Evolutionary conservation across 75 land plant species (phyloP), one percentile per base, ranked within the genome.

Genomic region (Pinus albicaulis): DNA sequence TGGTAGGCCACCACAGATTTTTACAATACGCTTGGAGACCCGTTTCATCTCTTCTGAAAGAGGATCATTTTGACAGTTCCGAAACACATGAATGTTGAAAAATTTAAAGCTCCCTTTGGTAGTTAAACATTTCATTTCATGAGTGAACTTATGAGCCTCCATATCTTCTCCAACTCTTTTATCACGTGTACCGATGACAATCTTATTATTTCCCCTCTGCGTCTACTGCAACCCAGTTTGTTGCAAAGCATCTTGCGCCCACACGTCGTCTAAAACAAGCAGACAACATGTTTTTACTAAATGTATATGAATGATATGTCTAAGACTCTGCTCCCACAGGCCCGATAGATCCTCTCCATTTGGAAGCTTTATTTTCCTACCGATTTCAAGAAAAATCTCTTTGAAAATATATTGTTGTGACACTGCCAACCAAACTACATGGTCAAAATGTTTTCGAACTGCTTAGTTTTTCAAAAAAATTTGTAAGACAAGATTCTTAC

Each of bases 211-310:
- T 1, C 36, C 70, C 7, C 19, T 17, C 8, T 36, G n/a, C n/a
- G n/a, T 20, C 26, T 7, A 36, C 0, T 7, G 26, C 63, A 25
- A 6, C 3, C 12, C 63, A 61, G 25, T 24, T 1, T 13, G 1
- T 3, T 23, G 2, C 62, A 8, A 59, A 59, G 7, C 20, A 59
- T 28, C 11, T 19, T 6, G 14, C 2, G 19, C 70, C 70, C 70
- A 66, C 48, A 66, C 70, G 20, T 66, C 70, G 48, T 66, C 70
- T 44, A 66, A 44, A 6, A 66, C 48, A 34, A 66, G 44, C 1
- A 66, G 20, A 36, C 22, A 66, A 7, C 48, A 11, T 7, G 6
- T 7, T 6, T 7, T 7, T 44, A 7, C 8, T 44, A 66, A 44
- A 22, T 20, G 23, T 7, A 7, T n/a, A n/a, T n/a, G n/a, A n/a